A percentile compares a stretch with the other conserved stretches of the same genome.
Conservation (phyloP, 2,329 filamentous ascomycete genomes). For the Cytospora piceae region DNA sequence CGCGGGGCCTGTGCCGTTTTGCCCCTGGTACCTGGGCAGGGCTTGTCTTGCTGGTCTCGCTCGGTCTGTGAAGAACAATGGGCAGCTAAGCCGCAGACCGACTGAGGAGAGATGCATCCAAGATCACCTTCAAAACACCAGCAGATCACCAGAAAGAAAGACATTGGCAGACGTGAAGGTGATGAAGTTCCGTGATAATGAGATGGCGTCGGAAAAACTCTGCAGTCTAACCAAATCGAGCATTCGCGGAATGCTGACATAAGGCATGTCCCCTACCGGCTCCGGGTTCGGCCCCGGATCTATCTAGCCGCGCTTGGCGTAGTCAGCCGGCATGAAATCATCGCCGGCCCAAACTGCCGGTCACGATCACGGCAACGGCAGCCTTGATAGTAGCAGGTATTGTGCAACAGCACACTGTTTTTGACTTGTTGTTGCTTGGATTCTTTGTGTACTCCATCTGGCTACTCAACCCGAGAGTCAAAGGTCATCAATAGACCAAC, state of each 20-base stretch:
- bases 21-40: background rate
- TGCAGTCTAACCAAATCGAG: background rate
- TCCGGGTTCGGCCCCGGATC: background rate
- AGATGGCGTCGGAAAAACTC: background rate
- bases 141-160: background rate
- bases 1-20: background rate
- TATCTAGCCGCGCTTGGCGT: background rate
- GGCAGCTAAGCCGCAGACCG: background rate
- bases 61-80: background rate
- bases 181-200: background rate
- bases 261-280: background rate
- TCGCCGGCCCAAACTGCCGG: constrained; percentile 4
- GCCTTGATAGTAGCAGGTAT: too few species aligned
- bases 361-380: constrained; percentile 5
- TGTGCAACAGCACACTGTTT: background rate
- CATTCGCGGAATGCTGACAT: background rate
- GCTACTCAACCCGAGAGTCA: background rate
- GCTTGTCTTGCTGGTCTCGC: background rate
- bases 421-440: too few species aligned
- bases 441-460: background rate
- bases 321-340: background rate
- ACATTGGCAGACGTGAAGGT: background rate
- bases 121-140: background rate
- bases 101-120: background rate
- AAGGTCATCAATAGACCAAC: background rate